Base-by-base conservation (phyloP, 225 moss, liverwort and hornwort genomes). In the Bryum argenteum region DNA sequence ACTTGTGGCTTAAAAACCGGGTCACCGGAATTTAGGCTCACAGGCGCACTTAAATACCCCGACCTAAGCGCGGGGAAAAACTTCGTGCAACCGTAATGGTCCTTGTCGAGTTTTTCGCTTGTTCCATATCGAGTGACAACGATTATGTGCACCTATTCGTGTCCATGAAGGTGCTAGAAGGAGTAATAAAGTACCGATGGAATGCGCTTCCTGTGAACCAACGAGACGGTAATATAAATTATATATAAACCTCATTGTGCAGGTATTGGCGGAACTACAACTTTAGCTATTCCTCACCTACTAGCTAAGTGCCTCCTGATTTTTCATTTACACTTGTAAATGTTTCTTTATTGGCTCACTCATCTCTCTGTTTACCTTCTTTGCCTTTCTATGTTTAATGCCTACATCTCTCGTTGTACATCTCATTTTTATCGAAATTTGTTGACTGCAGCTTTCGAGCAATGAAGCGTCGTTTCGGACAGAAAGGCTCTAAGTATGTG, bases 171-270 rank as follows among this genome's bases (percentile, higher is more conserved):
- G 94, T 98, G 63, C 75, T 98, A 82, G 97, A 98, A 72, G 94
- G 97, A 62, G 97, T 98, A n/a, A 98, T 98, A 54, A 94, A 98
- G 66, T 98, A 98, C 58, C 89, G 98, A 24, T 98, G 98, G 98
- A 98, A 98, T 83, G 98, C 94, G 2, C 80, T 98, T 69, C 98
- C 98, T 63, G 85, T 92, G 56, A 94, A 98, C 77, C 98, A 98
- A 79, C 92, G 98, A 11, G 98, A 98, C 75, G 98, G 98, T 50
- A 98, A 94, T 62, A 98, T 92, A 80, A 98, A 98, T 52, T 98
- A 98, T 77, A 98, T 98, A 59, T 98, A 43, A 94, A 98, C 75
- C 98, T 98, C 62, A 98, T 98, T 78, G 98, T 98, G 42, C 98
- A 98, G 94, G 93, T 93, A 3, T 33, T 43, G 52, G 43, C 54